A percentile compares a stretch with the other conserved stretches of the same genome.
Conservation (phyloP, 2,329 filamentous ascomycete species). For the Beauveria rudraprayagi region DNA sequence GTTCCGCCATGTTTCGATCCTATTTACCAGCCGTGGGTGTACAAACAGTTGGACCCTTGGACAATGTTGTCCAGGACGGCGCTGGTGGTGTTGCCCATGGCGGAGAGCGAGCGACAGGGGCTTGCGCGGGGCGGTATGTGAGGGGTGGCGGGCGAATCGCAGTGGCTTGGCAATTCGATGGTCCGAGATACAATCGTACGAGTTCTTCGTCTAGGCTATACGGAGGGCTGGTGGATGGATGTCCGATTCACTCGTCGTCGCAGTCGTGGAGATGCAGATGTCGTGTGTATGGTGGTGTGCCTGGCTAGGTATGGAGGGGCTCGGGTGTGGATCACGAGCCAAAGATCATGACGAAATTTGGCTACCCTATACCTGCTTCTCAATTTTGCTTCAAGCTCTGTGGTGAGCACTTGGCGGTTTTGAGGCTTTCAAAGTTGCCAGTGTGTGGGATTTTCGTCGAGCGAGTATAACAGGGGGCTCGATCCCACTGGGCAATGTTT, state of each 20-base stretch:
- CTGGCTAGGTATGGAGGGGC: constrained; percentile 4
- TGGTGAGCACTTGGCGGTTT: too few relatives aligned
- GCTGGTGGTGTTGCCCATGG: constrained; percentile 63
- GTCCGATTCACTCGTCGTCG: neutral
- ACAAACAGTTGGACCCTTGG: constrained; percentile 85
- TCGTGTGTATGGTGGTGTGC: constrained; percentile 1
- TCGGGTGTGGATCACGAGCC: neutral
- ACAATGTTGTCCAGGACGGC: constrained; percentile 90
- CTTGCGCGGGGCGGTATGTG: neutral
- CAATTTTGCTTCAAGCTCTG: neutral
- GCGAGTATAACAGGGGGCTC: too few relatives aligned
- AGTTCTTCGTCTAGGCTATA: neutral
- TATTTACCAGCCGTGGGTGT: neutral
- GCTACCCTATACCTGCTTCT: constrained; percentile 3
- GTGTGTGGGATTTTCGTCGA: too few relatives aligned
- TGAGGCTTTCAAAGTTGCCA: too few relatives aligned
- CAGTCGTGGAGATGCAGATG: neutral
- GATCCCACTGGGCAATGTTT: too few relatives aligned
- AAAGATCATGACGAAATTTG: neutral
- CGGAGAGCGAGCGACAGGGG: constrained; percentile 4
- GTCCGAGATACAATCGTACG: neutral
- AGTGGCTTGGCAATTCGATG: neutral
- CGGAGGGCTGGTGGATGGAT: neutral
- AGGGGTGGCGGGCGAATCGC: neutral
- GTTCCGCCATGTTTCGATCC: neutral